phyloP scores from a whole-genome alignment of 2,329 filamentous ascomycete genomes.

The Amauroascus verrucosus region DNA sequence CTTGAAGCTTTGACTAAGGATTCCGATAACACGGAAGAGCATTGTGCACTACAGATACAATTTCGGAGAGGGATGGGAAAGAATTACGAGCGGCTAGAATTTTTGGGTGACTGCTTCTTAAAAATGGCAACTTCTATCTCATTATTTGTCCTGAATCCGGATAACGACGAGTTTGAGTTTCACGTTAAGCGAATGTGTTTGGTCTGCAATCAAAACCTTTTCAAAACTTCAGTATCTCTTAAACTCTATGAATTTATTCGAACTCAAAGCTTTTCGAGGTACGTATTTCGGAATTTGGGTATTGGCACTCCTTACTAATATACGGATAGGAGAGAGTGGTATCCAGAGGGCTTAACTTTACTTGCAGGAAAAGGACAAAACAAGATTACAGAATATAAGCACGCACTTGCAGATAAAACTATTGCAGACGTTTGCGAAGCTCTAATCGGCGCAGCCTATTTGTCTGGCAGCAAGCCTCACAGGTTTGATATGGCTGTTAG shows the following conservation, averaged over 20 bases:
- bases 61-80: conserved; percentile 78
- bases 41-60: conserved; percentile 56
- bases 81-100: conserved; percentile 91
- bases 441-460: conserved; percentile 73
- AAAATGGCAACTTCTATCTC: conserved; percentile 94
- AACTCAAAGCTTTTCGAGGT: conserved; percentile 68
- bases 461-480: conserved; percentile 41
- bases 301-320: conserved; percentile 10
- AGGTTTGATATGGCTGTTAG: conserved; percentile 52
- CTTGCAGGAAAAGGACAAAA: conserved; percentile 59
- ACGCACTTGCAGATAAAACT: conserved; percentile 73
- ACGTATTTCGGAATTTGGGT: conserved; percentile 11
- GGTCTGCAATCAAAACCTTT: conserved; percentile 84
- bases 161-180: conserved; percentile 72
- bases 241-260: conserved; percentile 65
- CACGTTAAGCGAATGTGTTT: conserved; percentile 86
- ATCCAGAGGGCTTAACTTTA: conserved; percentile 67
- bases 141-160: conserved; percentile 64
- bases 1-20: conserved; percentile 90
- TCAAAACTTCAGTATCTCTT: conserved; percentile 60
- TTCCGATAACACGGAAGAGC: conserved; percentile 70
- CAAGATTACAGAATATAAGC: conserved; percentile 38
- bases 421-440: conserved; percentile 93
- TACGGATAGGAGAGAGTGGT: conserved; percentile 60
- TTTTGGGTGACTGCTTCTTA: conserved; percentile 83